These are phyloP conservation scores for Chrysochromulina tobinii DNA, from an alignment of 78 protist genomes.

Conservation along the genomic window DNA sequence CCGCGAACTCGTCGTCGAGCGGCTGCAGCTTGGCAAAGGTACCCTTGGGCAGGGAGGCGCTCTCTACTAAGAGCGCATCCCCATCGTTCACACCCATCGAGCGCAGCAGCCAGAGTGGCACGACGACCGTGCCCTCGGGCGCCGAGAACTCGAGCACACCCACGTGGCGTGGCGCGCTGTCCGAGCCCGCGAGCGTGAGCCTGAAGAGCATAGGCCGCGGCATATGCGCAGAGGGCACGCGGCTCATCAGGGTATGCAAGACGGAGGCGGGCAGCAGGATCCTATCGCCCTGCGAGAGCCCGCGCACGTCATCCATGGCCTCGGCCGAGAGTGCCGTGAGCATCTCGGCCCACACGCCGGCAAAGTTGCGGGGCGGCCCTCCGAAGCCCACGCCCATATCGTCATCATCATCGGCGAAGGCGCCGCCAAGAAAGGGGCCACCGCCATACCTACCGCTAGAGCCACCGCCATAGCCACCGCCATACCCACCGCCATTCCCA, in stretches of 20 bases:
- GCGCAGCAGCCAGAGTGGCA: slow-evolving; percentile 18
- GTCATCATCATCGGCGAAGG: no score
- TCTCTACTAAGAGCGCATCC: neutral
- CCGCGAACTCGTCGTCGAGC: neutral
- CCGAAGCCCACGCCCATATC: no score
- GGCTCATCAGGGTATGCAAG: neutral
- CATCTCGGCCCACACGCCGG: neutral
- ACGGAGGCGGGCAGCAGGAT: neutral
- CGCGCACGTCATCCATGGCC: neutral
- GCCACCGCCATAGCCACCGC: no score
- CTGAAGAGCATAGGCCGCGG: slow-evolving; percentile 17
- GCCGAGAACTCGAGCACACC: slow-evolving; percentile 28
- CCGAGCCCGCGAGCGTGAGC: neutral
- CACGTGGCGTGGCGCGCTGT: neutral
- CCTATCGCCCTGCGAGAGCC: neutral
- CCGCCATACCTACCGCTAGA: no score
- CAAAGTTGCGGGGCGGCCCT: neutral
- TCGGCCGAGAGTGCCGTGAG: neutral
- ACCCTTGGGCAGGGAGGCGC: neutral
- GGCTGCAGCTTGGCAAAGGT: slow-evolving; percentile 23
- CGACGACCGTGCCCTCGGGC: neutral
- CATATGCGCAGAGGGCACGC: neutral
- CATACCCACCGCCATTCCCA: no score
- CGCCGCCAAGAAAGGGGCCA: no score
- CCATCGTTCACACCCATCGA: neutral